Evolutionary conservation across 2,329 filamentous ascomycete species (phyloP), one percentile per base, ranked within the genome.

Genomic region (Pseudocercospora ulei): DNA sequence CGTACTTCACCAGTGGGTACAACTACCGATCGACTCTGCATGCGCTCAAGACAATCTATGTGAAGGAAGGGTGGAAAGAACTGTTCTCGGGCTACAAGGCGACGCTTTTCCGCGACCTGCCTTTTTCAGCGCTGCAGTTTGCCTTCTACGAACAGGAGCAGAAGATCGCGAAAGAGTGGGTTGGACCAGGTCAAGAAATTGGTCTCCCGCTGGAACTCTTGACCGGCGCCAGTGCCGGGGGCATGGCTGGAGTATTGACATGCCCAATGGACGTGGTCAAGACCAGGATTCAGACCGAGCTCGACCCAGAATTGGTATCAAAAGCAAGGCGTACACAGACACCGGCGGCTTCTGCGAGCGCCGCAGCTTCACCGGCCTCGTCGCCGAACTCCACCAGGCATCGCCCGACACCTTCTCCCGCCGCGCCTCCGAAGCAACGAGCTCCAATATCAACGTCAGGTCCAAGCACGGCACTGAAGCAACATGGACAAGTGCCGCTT

Each of bases 181-280:
- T 82, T 56, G 76, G 80, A 20, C 50, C 48, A 3, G 81, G 78
- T 46, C 75, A 80, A 41, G 84, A 95, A 42, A 92, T 98, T 37
- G 90, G 90, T 1, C 64, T 92, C 20, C 72, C 78, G 1, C 62
- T 96, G 23, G 90, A 98, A 60, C 80, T 96, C 14, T 62, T 92
- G 8, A 98, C 90, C 0, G 90, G 87, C 9, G 86, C 83, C 2
- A 80, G 78, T 2, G 92, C 90, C 4, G 90, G 90, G 51, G 88
- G 88, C 24, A 76, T 96, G 60, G 90, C 90, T 1, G 90, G 90
- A 36, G 82, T 93, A 5, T 77, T 98, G 8, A 98, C 90, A 1
- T 96, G 90, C 56, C 90, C 90, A 1, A 74, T 98, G 47, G 90
- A 98, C 56, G 90, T 98, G 4, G 88, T 98, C 45, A 98, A 98